phyloP scores from a whole-genome alignment of 108 stramenopile species.

The Skeletonema marinoi region DNA sequence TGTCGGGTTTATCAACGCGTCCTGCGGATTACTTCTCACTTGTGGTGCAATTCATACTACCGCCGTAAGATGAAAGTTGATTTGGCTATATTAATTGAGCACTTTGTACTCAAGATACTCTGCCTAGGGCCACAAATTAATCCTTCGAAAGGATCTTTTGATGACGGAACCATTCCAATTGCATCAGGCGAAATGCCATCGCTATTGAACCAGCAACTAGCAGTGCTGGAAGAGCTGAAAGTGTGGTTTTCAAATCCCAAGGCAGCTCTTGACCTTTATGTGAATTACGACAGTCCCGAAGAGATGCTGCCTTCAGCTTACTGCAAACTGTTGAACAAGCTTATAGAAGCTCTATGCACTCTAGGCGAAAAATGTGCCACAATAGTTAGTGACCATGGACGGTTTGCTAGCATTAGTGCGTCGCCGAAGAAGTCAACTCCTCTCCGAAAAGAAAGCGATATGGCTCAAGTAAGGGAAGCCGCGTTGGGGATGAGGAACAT shows the following conservation, averaged over 20 bases:
- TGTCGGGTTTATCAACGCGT: slow-evolving; percentile 69
- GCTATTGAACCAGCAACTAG: slow-evolving; percentile 74
- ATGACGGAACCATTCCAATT: slow-evolving; percentile 17
- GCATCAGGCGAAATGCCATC: slow-evolving; percentile 38
- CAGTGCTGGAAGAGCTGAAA: slow-evolving; percentile 70
- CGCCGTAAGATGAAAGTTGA: slow-evolving; percentile 80
- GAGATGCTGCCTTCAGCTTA: slow-evolving; percentile 53
- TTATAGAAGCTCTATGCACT: slow-evolving; percentile 71
- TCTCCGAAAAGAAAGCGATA: slow-evolving; percentile 13
- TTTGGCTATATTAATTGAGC: slow-evolving; percentile 83
- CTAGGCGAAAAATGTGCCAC: slow-evolving; percentile 77
- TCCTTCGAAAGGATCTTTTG: slow-evolving; percentile 10
- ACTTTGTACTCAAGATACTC: slow-evolving; percentile 75
- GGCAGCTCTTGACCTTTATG: slow-evolving; percentile 69
- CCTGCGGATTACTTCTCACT: slow-evolving; percentile 66
- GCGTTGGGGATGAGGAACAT: slow-evolving; percentile 66
- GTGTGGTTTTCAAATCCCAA: slow-evolving; percentile 77
- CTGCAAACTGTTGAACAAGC: slow-evolving; percentile 70
- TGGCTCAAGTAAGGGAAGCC: slow-evolving; percentile 56
- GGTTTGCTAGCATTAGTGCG: slow-evolving; percentile 37
- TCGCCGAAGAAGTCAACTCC: slow-evolving; percentile 25
- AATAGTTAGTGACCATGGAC: slow-evolving; percentile 71
- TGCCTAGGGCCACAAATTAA: slow-evolving; percentile 76
- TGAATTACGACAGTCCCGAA: slow-evolving; percentile 77
- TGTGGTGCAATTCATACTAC: slow-evolving; percentile 74